Evolutionary conservation across 345 rosid genomes (phyloP).

Genomic region (Arabidopsis suecica): DNA sequence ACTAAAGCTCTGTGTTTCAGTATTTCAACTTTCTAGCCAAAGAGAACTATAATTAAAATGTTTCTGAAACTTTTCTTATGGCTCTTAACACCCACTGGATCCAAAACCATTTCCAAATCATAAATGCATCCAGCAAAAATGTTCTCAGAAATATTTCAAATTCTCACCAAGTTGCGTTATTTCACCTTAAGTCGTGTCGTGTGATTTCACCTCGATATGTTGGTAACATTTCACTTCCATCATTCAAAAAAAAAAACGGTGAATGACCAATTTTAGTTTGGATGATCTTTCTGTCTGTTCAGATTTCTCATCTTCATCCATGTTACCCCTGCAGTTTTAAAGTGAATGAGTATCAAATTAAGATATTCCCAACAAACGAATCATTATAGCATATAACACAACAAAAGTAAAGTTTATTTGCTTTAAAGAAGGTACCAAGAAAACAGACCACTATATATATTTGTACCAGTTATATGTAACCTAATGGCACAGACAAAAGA

Average conservation of each 20-base stretch:
- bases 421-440: constrained; percentile 26
- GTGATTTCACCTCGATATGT: constrained; percentile 15
- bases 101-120: constrained; percentile 8
- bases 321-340: neutral
- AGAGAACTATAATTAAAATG: constrained; percentile 18
- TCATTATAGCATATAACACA: constrained; percentile 12
- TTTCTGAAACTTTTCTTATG: constrained; percentile 23
- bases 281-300: constrained; percentile 10
- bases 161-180: constrained; percentile 1
- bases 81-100: neutral
- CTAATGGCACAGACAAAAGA: constrained; percentile 33
- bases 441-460: constrained; percentile 10
- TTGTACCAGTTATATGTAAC: constrained; percentile 20
- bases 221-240: constrained; percentile 23
- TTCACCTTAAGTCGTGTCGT: neutral
- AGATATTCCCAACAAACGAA: constrained; percentile 27
- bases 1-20: constrained; percentile 7
- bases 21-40: constrained; percentile 18
- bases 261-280: constrained; percentile 8
- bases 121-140: constrained; percentile 6
- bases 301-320: constrained; percentile 11
- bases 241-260: constrained; percentile 2
- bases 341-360: constrained; percentile 26
- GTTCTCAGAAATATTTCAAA: neutral
- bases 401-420: constrained; percentile 22